Conservation (phyloP, 2,329 filamentous ascomycete genomes). For the Pyrenophora seminiperda region DNA sequence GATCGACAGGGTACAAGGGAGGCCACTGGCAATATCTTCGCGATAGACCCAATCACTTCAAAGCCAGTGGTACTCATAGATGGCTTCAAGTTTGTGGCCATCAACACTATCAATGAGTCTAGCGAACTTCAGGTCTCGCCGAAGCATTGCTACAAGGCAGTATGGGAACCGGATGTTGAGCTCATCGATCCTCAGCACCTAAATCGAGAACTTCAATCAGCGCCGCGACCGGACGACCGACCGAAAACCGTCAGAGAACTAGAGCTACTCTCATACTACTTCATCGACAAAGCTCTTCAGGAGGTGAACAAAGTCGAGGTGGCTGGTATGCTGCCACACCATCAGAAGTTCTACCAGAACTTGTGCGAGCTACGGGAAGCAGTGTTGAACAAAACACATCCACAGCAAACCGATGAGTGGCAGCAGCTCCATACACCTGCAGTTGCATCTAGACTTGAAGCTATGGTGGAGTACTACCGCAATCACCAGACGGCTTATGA, state of each 20-base stretch:
- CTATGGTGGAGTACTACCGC: constrained; percentile 14
- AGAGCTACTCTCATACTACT: constrained; percentile 19
- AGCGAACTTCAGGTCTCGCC: background rate
- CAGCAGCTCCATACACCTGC: constrained; percentile 9
- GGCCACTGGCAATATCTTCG: constrained; percentile 14
- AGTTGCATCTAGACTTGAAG: constrained; percentile 7
- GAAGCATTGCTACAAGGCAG: constrained; percentile 16
- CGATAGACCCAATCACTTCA: constrained; percentile 11
- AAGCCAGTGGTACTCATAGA: constrained; percentile 18
- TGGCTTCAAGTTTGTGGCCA: constrained; percentile 20
- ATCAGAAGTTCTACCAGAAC: constrained; percentile 16
- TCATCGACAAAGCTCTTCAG: constrained; percentile 14
- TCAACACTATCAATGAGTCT: constrained; percentile 1
- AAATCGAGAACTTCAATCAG: constrained; percentile 14
- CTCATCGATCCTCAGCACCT: constrained; percentile 11
- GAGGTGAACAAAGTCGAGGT: constrained; percentile 6
- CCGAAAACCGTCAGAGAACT: constrained; percentile 15
- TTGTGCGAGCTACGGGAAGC: constrained; percentile 9
- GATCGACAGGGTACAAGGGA: constrained; percentile 6
- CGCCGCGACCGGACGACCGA: constrained; percentile 8
- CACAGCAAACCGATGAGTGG: constrained; percentile 22
- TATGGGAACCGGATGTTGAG: constrained; percentile 21
- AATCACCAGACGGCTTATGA: constrained; percentile 17
- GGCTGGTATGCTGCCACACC: constrained; percentile 16
- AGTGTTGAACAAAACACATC: constrained; percentile 11